phyloP scores from a whole-genome alignment of 2,329 filamentous ascomycete genomes.

The Phoma herbarum region DNA sequence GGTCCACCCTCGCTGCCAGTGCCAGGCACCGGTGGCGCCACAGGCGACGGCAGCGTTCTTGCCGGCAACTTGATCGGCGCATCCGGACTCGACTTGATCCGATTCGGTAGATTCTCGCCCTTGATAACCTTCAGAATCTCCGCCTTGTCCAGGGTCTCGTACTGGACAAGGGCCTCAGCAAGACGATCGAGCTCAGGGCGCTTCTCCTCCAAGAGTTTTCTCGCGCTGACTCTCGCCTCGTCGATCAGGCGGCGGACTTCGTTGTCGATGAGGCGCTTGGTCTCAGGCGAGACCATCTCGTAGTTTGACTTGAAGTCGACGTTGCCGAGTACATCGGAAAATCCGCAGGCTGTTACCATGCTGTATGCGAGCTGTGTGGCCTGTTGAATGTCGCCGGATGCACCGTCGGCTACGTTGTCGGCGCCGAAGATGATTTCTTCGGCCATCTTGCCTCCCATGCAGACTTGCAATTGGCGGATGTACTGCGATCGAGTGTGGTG shows the following conservation, averaged over 20 bases:
- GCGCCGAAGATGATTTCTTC: constrained; percentile 91
- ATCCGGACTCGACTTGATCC: constrained; percentile 66
- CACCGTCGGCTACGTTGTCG: constrained; percentile 91
- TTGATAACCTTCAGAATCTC: constrained; percentile 91
- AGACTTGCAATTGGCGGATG: constrained; percentile 78
- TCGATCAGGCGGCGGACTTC: constrained; percentile 88
- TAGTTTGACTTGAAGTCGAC: constrained; percentile 88
- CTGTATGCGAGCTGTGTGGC: constrained; percentile 85
- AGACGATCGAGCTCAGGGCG: constrained; percentile 87
- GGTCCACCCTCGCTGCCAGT: constrained; percentile 21
- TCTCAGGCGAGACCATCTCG: constrained; percentile 81
- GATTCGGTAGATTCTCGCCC: constrained; percentile 80
- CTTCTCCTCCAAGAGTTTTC: constrained; percentile 74
- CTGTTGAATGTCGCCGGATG: constrained; percentile 79
- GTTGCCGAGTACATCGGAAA: constrained; percentile 87
- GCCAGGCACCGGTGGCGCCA: constrained; percentile 32
- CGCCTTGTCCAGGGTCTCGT: constrained; percentile 87
- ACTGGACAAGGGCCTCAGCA: constrained; percentile 89
- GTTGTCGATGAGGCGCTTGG: constrained; percentile 83
- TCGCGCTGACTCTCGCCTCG: constrained; percentile 79
- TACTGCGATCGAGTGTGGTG: constrained; percentile 82
- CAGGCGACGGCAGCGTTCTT: constrained; percentile 29
- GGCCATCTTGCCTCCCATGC: constrained; percentile 85
- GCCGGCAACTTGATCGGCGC: constrained; percentile 75
- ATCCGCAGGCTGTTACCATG: constrained; percentile 89